phyloP scores from a whole-genome alignment of 2,329 filamentous ascomycete genomes.

The Ambrosiella beaveri region DNA sequence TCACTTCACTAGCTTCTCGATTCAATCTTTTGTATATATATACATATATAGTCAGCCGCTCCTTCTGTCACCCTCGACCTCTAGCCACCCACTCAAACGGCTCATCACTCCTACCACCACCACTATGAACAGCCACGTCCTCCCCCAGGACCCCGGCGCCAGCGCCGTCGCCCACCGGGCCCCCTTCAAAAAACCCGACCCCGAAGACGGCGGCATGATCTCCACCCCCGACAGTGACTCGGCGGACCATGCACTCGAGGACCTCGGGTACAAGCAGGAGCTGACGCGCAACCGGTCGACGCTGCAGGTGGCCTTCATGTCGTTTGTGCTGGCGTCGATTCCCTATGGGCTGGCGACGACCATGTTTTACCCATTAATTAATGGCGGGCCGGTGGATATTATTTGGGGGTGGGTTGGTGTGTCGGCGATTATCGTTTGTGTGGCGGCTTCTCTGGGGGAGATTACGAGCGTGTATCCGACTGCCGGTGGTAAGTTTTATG shows the following conservation, averaged over 20 bases:
- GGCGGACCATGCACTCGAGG: slow-evolving; percentile 44
- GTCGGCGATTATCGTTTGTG: slow-evolving; percentile 52
- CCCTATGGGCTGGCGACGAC: slow-evolving; percentile 59
- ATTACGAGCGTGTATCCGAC: slow-evolving; percentile 62
- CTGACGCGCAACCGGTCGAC: slow-evolving; percentile 48
- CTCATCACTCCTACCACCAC: neutral
- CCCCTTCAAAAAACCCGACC: slow-evolving; percentile 2
- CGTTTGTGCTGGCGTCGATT: slow-evolving; percentile 57
- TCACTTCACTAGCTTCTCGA: too few relatives aligned
- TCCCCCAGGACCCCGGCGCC: slow-evolving; percentile 9
- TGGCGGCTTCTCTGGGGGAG: slow-evolving; percentile 53
- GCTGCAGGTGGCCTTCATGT: slow-evolving; percentile 56
- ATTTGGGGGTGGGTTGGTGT: slow-evolving; percentile 58
- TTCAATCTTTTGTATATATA: too few relatives aligned
- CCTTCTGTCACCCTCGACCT: neutral
- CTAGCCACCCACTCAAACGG: neutral
- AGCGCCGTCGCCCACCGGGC: neutral
- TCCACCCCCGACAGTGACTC: slow-evolving; percentile 19
- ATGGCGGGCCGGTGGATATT: slow-evolving; percentile 50
- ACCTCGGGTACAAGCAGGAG: slow-evolving; percentile 50
- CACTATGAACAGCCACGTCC: neutral
- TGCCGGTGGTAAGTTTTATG: slow-evolving; percentile 37
- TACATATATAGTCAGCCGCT: too few relatives aligned
- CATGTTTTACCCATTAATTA: slow-evolving; percentile 46
- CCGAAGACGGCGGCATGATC: slow-evolving; percentile 15